Evolutionary conservation across 2,329 filamentous ascomycete species (phyloP).

Genomic region (Aspergillus sp.): DNA sequence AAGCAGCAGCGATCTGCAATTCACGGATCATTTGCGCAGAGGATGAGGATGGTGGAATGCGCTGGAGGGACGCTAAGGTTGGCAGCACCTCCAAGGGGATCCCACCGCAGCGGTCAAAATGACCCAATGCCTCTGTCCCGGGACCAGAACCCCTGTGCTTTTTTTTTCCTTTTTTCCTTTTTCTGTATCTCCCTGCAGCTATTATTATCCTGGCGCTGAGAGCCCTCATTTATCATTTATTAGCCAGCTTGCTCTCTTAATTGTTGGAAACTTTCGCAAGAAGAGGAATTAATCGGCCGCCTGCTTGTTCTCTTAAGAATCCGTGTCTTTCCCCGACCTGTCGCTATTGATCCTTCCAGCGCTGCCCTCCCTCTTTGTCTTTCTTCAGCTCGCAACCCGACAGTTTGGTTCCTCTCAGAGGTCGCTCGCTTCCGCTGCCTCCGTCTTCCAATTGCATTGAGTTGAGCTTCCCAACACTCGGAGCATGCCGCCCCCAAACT

Average conservation of each 20-base stretch:
- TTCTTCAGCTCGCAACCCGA: conserved; percentile 7
- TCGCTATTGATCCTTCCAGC: not conserved
- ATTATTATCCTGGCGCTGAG: not conserved
- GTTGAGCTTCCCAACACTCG: not conserved
- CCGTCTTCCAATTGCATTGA: conserved; percentile 7
- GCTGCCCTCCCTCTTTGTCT: conserved; percentile 1
- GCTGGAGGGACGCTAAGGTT: not conserved
- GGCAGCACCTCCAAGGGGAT: not conserved
- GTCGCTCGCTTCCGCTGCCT: conserved; percentile 1
- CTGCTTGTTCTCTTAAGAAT: conserved; percentile 8
- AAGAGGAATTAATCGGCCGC: not conserved
- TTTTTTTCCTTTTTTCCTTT: not conserved
- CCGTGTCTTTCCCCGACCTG: conserved; percentile 1
- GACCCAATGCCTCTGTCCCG: conserved; percentile 23
- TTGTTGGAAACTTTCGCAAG: conserved; percentile 9
- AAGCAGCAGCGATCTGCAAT: not conserved
- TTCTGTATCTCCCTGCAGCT: conserved; percentile 7
- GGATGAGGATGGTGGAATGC: not conserved
- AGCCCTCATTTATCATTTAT: conserved; percentile 5
- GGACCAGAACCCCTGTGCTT: conserved; percentile 22
- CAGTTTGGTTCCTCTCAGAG: conserved; percentile 12
- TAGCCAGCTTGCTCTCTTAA: conserved; percentile 7
- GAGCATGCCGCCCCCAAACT: conserved; percentile 36
- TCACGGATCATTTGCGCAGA: not conserved
- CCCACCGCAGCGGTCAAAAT: conserved; percentile 12